These are phyloP conservation scores for Nymphaea thermarum DNA, from an alignment of 164 flowering plant genomes.

Conservation along the genomic window DNA sequence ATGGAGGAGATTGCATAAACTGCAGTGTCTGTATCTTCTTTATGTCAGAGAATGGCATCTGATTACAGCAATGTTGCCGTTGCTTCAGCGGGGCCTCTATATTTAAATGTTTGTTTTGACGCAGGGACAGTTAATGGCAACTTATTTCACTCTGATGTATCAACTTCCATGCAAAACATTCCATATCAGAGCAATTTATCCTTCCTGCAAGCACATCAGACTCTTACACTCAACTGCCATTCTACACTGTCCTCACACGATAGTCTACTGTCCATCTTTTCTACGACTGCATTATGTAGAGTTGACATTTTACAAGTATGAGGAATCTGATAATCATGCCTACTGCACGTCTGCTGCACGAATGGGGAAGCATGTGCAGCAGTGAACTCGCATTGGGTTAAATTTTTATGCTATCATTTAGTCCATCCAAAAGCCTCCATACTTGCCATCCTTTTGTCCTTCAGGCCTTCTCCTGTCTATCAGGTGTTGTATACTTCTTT, in stretches of 20 bases:
- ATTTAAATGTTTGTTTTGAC: conserved; percentile 79
- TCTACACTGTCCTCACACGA: conserved; percentile 39
- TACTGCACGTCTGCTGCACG: conserved; percentile 50
- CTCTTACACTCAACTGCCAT: conserved; percentile 54
- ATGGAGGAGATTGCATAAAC: neutral
- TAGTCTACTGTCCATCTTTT: conserved; percentile 35
- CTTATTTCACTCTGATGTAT: conserved; percentile 47
- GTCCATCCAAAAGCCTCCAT: conserved; percentile 57
- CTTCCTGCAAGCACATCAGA: conserved; percentile 46
- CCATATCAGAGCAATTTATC: conserved; percentile 44
- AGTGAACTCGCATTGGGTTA: conserved; percentile 47
- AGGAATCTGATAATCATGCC: conserved; percentile 51
- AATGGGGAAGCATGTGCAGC: conserved; percentile 71
- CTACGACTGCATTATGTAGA: conserved; percentile 23
- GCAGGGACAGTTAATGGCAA: conserved; percentile 72
- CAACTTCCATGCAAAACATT: conserved; percentile 39
- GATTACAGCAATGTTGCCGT: conserved; percentile 15
- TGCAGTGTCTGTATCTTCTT: conserved; percentile 2
- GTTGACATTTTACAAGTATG: conserved; percentile 41
- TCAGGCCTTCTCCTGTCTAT: conserved; percentile 50
- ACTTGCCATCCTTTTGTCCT: conserved; percentile 46
- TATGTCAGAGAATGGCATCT: conserved; percentile 12
- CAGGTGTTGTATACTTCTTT: conserved; percentile 73
- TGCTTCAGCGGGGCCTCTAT: neutral
- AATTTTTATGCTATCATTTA: conserved; percentile 35